A percentile compares a stretch with the other conserved stretches of the same genome.
phyloP scores from a whole-genome alignment of 805 yeast species.

The Myxozyma melibiosi region DNA sequence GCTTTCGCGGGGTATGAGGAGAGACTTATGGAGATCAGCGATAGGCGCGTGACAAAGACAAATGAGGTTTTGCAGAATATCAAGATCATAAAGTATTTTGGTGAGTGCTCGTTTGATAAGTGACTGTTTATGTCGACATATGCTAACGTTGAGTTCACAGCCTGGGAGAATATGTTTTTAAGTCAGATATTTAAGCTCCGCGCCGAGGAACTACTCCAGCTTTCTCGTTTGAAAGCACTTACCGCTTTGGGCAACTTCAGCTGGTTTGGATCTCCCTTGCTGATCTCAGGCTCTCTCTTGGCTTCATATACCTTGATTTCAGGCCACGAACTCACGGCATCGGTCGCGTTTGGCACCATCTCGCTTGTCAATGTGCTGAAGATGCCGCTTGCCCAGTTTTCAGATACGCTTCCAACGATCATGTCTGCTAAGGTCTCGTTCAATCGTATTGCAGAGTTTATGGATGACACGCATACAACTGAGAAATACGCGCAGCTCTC shows the following conservation, averaged over 20 bases:
- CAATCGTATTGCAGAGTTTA: conserved; percentile 74
- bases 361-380: conserved; percentile 76
- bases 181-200: conserved; percentile 68
- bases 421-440: conserved; percentile 83
- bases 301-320: conserved; percentile 1
- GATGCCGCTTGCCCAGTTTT: conserved; percentile 79
- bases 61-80: conserved; percentile 91
- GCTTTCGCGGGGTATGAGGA: conserved; percentile 67
- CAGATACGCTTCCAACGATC: conserved; percentile 77
- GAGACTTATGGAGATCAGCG: conserved; percentile 75
- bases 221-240: conserved; percentile 58
- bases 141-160: conserved; percentile 39
- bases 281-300: not conserved
- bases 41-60: conserved; percentile 83
- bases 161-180: conserved; percentile 72
- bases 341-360: conserved; percentile 78
- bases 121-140: not conserved
- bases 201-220: conserved; percentile 63
- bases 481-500: conserved; percentile 74
- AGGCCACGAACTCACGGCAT: not conserved
- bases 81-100: conserved; percentile 89
- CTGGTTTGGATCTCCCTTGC: conserved; percentile 3
- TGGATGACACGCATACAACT: conserved; percentile 70
- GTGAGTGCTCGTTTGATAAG: not conserved
- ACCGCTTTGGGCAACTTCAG: conserved; percentile 53